Evolutionary conservation across 805 yeast genomes (phyloP).

Genomic region (Yarrowia sp.): DNA sequence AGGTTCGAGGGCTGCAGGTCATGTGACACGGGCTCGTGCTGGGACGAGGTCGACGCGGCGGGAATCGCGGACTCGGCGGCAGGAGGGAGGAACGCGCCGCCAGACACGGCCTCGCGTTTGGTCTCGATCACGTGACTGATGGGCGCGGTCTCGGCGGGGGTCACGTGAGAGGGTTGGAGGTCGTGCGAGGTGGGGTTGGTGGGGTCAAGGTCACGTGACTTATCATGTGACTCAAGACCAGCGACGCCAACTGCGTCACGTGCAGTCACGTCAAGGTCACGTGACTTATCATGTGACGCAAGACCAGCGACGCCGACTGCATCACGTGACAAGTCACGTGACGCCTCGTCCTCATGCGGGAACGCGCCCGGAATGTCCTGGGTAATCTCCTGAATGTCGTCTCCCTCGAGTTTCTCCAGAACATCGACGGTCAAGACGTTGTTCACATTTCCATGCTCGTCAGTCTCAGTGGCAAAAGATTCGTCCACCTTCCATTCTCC

Average conservation of each 20-base stretch:
- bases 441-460: slow-evolving; percentile 42
- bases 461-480: slow-evolving; percentile 45
- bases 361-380: slow-evolving; percentile 36
- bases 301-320: too few species aligned
- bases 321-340: too few species aligned
- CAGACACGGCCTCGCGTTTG: slow-evolving; percentile 16
- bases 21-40: neutral
- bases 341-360: neutral
- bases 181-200: neutral
- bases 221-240: too few species aligned
- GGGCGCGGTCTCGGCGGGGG: neutral
- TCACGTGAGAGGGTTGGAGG: slow-evolving; percentile 4
- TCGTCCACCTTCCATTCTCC: slow-evolving; percentile 61
- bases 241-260: too few species aligned
- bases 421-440: slow-evolving; percentile 21
- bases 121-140: neutral
- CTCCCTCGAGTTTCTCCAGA: slow-evolving; percentile 18
- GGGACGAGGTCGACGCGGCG: neutral
- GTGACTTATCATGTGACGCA: too few species aligned
- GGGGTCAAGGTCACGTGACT: neutral
- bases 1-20: slow-evolving; percentile 18
- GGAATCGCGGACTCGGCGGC: slow-evolving; percentile 3
- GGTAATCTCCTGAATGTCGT: slow-evolving; percentile 31
- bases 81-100: slow-evolving; percentile 1
- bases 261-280: neutral